Base-by-base conservation (phyloP, 2,329 filamentous ascomycete species). In the Sporothrix sp. region DNA sequence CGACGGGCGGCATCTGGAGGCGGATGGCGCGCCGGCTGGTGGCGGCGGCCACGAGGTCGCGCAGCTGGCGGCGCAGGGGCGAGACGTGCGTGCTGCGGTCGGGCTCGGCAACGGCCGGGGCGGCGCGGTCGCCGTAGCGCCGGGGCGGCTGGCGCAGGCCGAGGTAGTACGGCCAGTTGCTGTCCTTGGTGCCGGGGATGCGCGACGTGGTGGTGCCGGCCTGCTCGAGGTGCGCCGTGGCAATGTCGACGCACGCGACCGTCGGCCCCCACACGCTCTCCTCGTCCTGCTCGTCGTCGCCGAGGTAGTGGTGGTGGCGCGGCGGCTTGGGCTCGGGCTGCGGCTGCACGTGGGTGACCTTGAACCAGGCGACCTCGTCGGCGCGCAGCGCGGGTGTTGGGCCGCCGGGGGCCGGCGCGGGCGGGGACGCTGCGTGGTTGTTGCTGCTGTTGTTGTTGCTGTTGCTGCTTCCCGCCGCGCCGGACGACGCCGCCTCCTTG, bases 111-210 rank as follows among this genome's bases (percentile, higher is more conserved):
- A 73, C 60, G 3, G 73, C 65, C 3, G 66, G 61, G 3, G 66
- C 63, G 2, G 67, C 61, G 6, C 67, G 60, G 16, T 71, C 69
- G 2, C 63, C 61, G 4, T 65, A 60, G 9, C 71, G 69, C 45
- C 70, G 78, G 0, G 85, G 82, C 11, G 79, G 68, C 55, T 79
- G 79, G 65, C 82, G 87, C 50, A 87, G 73, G 1, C 88, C 87
- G 1, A 96, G 75, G 66, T 96, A 98, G 63, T 90, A 94, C 56
- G 85, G 84, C 90, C 91, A 97, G 16, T 81, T 81, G 63, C 79
- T 95, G 52, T 80, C 78, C 55, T 82, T 79, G 1, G 82, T 82
- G 7, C 85, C 81, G 0, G 91, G 91, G 7, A 95, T 75, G 47
- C 84, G 83, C 60, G 85, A 84, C 40, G 86, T 85, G 61, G 89